Evolutionary conservation across 1,139 yeast genomes (phyloP).

Genomic region (Suhomyces guaymorum): DNA sequence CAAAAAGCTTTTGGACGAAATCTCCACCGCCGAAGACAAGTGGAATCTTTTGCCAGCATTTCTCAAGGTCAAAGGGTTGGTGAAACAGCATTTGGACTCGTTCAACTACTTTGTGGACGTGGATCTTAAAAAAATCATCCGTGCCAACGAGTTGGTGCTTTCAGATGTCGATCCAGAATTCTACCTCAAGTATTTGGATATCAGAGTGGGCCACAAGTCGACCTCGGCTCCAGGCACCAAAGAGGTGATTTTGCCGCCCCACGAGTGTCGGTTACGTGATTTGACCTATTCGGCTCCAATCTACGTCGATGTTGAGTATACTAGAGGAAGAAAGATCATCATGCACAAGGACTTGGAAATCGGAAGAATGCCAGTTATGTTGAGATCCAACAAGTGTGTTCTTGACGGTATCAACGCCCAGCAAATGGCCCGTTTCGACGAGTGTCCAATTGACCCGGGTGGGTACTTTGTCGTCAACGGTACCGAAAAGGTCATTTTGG

Average conservation of each 20-base stretch:
- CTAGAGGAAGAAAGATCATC: conserved; percentile 89
- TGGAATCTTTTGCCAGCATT: conserved; percentile 97
- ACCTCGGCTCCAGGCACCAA: conserved; percentile 51
- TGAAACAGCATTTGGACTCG: conserved; percentile 95
- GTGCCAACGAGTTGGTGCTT: conserved; percentile 84
- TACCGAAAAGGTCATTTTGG: conserved; percentile 93
- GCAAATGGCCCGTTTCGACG: conserved; percentile 86
- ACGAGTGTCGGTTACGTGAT: conserved; percentile 93
- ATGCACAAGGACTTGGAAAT: conserved; percentile 89
- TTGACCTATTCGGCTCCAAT: conserved; percentile 95
- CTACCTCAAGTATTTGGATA: conserved; percentile 86
- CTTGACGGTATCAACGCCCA: conserved; percentile 74
- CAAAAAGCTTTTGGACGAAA: conserved; percentile 80
- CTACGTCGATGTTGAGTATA: conserved; percentile 94
- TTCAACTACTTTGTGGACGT: conserved; percentile 94
- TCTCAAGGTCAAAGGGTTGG: conserved; percentile 90
- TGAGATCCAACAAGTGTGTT: conserved; percentile 88
- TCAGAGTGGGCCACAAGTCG: conserved; percentile 78
- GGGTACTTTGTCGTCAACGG: conserved; percentile 98
- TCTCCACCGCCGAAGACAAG: conserved; percentile 87
- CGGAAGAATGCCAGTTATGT: conserved; percentile 98
- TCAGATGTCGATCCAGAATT: conserved; percentile 98
- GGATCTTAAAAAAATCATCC: conserved; percentile 86
- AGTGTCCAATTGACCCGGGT: conserved; percentile 98
- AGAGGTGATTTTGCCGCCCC: conserved; percentile 82